Conservation (phyloP, 164 flowering plant species). For the Brasenia schreberi region DNA sequence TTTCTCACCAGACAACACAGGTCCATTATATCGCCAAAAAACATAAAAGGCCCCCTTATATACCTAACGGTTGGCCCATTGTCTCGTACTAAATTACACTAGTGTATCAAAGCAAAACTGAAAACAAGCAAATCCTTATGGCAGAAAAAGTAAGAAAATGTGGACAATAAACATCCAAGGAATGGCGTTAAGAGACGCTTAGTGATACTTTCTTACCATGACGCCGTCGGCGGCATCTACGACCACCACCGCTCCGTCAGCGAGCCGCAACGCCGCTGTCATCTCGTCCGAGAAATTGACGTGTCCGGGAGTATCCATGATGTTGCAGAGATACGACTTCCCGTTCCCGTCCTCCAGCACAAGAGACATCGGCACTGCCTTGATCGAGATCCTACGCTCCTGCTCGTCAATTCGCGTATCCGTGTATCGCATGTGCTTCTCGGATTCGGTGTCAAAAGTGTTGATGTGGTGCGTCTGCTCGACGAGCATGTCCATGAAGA, state of each 20-base stretch:
- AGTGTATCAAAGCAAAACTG: no score
- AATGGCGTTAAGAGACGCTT: no score
- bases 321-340: conserved; percentile 80
- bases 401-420: conserved; percentile 99
- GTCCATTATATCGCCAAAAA: no score
- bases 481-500: conserved; percentile 97
- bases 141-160: no score
- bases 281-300: conserved; percentile 96
- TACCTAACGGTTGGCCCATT: no score
- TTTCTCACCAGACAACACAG: no score
- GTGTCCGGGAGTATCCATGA: conserved; percentile 98
- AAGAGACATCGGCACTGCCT: conserved; percentile 92
- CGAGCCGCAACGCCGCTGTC: conserved; percentile 95
- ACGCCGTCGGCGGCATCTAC: conserved; percentile 28
- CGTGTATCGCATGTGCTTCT: conserved; percentile 95
- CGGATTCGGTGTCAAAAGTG: conserved; percentile 73
- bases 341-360: conserved; percentile 93
- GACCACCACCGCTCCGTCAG: conserved; percentile 83
- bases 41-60: no score
- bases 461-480: conserved; percentile 93
- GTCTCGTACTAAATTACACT: no score
- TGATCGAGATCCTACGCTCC: conserved; percentile 92
- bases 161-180: not conserved
- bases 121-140: no score
- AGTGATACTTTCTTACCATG: conserved; percentile 15